Evolutionary conservation across 495 filamentous ascomycete species (phyloP), one percentile per base, ranked within the genome.

Genomic region (Neurospora hispaniola): DNA sequence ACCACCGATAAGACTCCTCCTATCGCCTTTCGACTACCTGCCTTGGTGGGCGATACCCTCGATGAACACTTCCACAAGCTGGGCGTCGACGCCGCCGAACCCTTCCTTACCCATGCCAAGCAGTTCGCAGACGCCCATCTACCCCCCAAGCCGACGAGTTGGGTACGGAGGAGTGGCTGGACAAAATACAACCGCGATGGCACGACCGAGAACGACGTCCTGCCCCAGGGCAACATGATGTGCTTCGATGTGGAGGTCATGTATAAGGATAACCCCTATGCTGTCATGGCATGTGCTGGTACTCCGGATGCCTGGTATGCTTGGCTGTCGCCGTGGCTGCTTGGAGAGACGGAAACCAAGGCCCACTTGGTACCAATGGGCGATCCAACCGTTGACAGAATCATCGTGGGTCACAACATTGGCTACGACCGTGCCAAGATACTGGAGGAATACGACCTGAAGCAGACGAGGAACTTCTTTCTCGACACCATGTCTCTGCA

Each of bases 401-500:
- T 98, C 38, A 87, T 99, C 40, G 88, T 98, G 41, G 96, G 96
- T 16, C 96, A 99, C 79, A 98, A 99, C 75, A 90, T 99, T 71
- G 96, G 96, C 38, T 99, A 96, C 78, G 96, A 99, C 79, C 87
- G 96, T 12, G 94, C 95, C 31, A 88, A 96, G 38, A 88, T 97
- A 69, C 78, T 88, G 12, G 96, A 99, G 80, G 96, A 99, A 80
- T 99, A 99, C 79, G 86, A 90, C 76, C 79, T 98, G 46, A 81
- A 86, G 70, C 94, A 97, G 79, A 89, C 93, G 35, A 89, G 88
- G 70, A 98, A 93, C 75, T 93, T 88, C 54, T 99, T 97, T 77
- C 80, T 99, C 38, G 96, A 99, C 83, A 99, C 96, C 3, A 99
- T 99, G 96, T 97, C 94, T 10, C 85, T 99, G 70, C 96, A 99